phyloP scores from a whole-genome alignment of 2,329 filamentous ascomycete genomes.

The Mycocentrospora acerina region DNA sequence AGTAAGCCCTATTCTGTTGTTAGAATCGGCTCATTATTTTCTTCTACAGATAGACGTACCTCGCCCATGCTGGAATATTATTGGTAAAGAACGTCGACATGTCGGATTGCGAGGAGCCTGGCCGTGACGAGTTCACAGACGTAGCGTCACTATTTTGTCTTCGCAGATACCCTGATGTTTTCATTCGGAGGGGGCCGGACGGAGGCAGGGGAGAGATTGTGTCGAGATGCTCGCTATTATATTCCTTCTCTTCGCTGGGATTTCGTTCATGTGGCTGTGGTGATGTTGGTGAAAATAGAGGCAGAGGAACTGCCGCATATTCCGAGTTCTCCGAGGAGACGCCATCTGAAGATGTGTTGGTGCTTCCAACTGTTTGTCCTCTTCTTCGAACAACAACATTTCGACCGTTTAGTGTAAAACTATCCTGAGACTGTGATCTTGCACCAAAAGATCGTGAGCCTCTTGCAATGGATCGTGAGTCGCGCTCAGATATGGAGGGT shows the following conservation, averaged over 20 bases:
- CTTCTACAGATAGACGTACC: too few relatives aligned
- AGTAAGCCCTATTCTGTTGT: slow-evolving; percentile 34
- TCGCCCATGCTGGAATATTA: slow-evolving; percentile 43
- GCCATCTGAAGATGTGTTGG: slow-evolving; percentile 37
- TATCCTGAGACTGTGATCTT: slow-evolving; percentile 36
- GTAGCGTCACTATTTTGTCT: slow-evolving; percentile 35
- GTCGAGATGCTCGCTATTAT: slow-evolving; percentile 40
- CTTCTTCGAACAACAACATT: slow-evolving; percentile 27
- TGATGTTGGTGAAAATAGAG: slow-evolving; percentile 33
- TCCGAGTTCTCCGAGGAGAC: slow-evolving; percentile 31
- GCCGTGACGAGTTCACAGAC: slow-evolving; percentile 35
- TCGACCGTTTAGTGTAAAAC: slow-evolving; percentile 24
- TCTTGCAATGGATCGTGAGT: slow-evolving; percentile 36
- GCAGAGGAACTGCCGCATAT: slow-evolving; percentile 37
- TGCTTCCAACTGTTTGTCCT: slow-evolving; percentile 36
- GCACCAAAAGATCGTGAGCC: slow-evolving; percentile 34
- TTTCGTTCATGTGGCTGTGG: slow-evolving; percentile 23
- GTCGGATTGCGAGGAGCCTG: slow-evolving; percentile 40
- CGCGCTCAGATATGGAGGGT: slow-evolving; percentile 39
- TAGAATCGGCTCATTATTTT: slow-evolving; percentile 12
- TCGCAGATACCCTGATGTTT: slow-evolving; percentile 41
- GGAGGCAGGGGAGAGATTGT: slow-evolving; percentile 42
- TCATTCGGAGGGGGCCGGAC: slow-evolving; percentile 40
- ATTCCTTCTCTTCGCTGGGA: slow-evolving; percentile 33
- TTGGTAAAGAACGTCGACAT: slow-evolving; percentile 36